Percentiles rank a stretch among this genome's conserved stretches.
phyloP scores from a whole-genome alignment of 768 basidiomycete genomes.

The Psilocybe subaeruginosa region DNA sequence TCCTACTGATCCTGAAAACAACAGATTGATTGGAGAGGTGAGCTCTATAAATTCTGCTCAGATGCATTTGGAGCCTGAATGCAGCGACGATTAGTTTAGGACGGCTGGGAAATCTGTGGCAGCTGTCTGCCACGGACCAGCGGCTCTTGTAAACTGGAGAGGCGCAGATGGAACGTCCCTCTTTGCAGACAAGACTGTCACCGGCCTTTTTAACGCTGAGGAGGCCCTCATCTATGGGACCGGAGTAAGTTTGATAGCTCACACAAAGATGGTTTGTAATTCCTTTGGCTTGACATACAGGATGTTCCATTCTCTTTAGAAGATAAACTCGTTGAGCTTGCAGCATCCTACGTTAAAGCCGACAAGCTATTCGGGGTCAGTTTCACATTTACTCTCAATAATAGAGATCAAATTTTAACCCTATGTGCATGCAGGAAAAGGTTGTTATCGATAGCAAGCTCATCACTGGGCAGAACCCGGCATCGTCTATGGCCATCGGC shows the following conservation, averaged over 20 bases:
- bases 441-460: conserved; percentile 62
- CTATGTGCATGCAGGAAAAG: conserved; percentile 34
- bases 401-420: too few relatives aligned
- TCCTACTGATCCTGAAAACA: conserved; percentile 56
- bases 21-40: conserved; percentile 59
- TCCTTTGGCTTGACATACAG: conserved; percentile 25
- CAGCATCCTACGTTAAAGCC: conserved; percentile 70
- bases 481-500: conserved; percentile 58
- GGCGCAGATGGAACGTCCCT: conserved; percentile 64
- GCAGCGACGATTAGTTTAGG: conserved; percentile 54
- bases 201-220: conserved; percentile 76
- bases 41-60: conserved; percentile 13
- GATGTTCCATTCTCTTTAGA: conserved; percentile 75
- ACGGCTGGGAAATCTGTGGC: conserved; percentile 63
- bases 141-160: conserved; percentile 61
- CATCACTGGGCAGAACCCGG: conserved; percentile 72
- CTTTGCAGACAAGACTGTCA: conserved; percentile 57
- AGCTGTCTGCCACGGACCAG: conserved; percentile 86
- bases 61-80: not conserved
- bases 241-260: conserved; percentile 34
- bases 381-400: not conserved
- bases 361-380: conserved; percentile 58
- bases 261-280: not conserved
- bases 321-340: conserved; percentile 60
- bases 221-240: conserved; percentile 52